Evolutionary conservation across 2,329 filamentous ascomycete genomes (phyloP), one percentile per base, ranked within the genome.

Genomic region (Ophiosphaerella herpotricha): DNA sequence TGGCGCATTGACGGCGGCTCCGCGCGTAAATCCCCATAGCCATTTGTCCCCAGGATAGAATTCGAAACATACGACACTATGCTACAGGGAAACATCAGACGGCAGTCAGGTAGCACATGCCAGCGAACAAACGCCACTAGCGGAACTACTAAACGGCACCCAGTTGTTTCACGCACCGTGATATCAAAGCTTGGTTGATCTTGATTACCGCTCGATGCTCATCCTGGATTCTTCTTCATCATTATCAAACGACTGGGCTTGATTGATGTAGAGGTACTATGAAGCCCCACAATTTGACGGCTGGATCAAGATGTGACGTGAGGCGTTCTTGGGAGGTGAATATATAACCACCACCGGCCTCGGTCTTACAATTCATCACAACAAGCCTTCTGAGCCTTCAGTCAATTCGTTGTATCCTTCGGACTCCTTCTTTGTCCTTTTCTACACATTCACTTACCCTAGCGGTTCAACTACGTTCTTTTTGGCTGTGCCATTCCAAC

Each of bases 401-500:
- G 18, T 38, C 35, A 12, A 18, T 39, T 39, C 36, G 36, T 14
- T 32, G 12, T 41, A 14, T n/a, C 23, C 23, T 29, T 31, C 24
- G 13, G n/a, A 31, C 39, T 14, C 31, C 26, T 29, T 31, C 39
- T 41, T 16, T 41, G 24, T 14, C n/a, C 38, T 31, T 26, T 7
- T 39, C 9, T 11, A 29, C 31, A 9, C 18, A n/a, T 18, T 36
- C 34, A 14, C 34, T 23, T 14, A 32, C 39, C 39, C 39, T 31
- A 41, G 39, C 14, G 46, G 48, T 50, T 23, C 16, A 23, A 42
- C 24, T 55, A 50, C 52, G 33, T 55, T 55, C 52, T n/a, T 50
- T 46, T 55, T 55, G 52, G 52, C 52, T 55, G 49, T 48, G 52
- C 52, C 52, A 55, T 36, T 51, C 48, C 45, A 21, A 46, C 24